Conservation (phyloP, 495 filamentous ascomycete genomes). For the Hypoxylon cercidicola region DNA sequence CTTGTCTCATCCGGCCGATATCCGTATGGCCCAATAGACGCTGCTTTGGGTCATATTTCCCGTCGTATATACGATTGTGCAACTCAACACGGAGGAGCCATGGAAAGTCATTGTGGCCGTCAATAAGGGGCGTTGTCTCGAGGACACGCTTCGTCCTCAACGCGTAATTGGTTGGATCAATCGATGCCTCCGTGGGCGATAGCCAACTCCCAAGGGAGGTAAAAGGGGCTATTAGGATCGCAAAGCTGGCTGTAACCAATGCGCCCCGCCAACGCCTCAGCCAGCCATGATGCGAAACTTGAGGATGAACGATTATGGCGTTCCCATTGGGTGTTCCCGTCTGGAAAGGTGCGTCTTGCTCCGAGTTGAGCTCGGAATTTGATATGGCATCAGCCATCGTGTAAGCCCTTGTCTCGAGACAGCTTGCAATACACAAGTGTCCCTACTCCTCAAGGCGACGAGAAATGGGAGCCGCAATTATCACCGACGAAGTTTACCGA, state of each 20-base stretch:
- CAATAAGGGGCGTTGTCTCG: conserved; percentile 34
- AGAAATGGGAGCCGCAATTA: background rate
- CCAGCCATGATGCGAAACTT: conserved; percentile 17
- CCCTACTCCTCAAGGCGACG: background rate
- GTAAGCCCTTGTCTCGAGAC: background rate
- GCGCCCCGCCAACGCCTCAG: conserved; percentile 21
- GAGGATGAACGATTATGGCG: conserved; percentile 20
- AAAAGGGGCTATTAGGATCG: conserved; percentile 18
- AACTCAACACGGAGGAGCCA: conserved; percentile 46
- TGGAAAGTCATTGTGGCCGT: conserved; percentile 51
- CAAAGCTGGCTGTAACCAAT: conserved; percentile 11
- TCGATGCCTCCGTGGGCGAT: conserved; percentile 3
- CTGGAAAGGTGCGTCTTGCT: conserved; percentile 1
- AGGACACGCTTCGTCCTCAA: conserved; percentile 21
- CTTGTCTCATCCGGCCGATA: conserved; percentile 37
- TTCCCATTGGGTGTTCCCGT: background rate
- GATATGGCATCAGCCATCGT: conserved; percentile 5
- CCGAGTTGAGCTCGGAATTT: conserved; percentile 4
- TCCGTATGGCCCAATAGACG: conserved; percentile 43
- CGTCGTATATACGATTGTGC: conserved; percentile 45
- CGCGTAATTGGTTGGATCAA: conserved; percentile 25
- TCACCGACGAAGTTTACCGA: background rate
- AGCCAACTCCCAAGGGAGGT: conserved; percentile 24
- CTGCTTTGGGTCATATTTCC: conserved; percentile 41
- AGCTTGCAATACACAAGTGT: background rate